These are phyloP conservation scores for Colletotrichum sp. DNA, from an alignment of 2,329 filamentous ascomycete species.

Conservation along the genomic window DNA sequence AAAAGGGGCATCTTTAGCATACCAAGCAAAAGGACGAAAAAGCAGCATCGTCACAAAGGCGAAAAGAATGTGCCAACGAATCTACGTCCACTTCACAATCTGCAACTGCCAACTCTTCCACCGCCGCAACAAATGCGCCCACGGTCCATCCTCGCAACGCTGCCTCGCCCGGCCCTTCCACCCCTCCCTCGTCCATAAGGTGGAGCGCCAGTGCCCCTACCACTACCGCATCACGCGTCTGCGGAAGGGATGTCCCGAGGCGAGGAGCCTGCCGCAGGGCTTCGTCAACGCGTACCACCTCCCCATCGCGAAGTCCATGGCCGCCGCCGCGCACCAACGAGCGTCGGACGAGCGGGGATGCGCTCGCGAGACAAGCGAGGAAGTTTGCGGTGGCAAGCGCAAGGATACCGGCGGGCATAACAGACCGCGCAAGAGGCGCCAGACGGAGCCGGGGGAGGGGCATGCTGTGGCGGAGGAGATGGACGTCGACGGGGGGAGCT, in stretches of 20 bases:
- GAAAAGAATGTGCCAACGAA: not conserved
- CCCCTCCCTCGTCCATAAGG: not conserved
- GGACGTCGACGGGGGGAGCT: not conserved
- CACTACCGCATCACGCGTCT: not conserved
- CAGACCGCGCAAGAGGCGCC: not conserved
- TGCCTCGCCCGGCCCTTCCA: not conserved
- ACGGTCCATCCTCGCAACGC: not conserved
- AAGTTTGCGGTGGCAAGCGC: not conserved
- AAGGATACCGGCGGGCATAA: not conserved
- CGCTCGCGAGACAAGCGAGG: not conserved
- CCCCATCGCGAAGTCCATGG: not conserved
- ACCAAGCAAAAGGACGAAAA: not conserved
- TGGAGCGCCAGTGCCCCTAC: not conserved
- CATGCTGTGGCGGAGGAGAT: not conserved
- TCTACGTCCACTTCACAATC: constrained; percentile 2
- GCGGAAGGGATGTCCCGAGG: not conserved
- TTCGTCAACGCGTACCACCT: not conserved
- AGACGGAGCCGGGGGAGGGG: not conserved
- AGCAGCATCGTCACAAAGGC: not conserved
- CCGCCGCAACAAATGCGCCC: not conserved
- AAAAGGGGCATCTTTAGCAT: not conserved
- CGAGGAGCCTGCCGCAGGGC: not conserved
- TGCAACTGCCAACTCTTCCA: constrained; percentile 9
- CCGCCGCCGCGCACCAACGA: not conserved
- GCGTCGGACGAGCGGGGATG: not conserved